Percentiles rank a stretch among this genome's conserved stretches.
Conservation (phyloP, 2,329 filamentous ascomycete species). For the Phialemoniopsis sp. region DNA sequence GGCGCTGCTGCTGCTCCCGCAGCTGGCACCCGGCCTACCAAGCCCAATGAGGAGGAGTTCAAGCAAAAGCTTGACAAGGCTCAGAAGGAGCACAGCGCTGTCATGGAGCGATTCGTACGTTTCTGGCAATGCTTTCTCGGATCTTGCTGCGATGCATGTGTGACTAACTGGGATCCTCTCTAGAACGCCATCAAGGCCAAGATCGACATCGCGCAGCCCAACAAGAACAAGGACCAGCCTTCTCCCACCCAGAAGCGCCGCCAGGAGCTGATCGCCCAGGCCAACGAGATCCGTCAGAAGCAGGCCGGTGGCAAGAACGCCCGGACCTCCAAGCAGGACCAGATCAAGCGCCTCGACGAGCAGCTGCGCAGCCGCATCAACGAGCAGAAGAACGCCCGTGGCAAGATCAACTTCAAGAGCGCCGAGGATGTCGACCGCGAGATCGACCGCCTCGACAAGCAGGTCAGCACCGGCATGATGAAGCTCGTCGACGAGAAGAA, state of each 20-base stretch:
- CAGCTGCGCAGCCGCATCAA: constrained; percentile 79
- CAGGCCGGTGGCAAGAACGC: constrained; percentile 85
- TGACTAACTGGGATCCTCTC: constrained; percentile 1
- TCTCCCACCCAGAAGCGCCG: constrained; percentile 78
- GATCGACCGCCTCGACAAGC: constrained; percentile 75
- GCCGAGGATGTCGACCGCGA: constrained; percentile 82
- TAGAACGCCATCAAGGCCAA: constrained; percentile 87
- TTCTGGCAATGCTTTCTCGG: not conserved
- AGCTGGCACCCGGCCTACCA: constrained; percentile 63
- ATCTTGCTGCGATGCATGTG: not conserved
- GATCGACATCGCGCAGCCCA: constrained; percentile 76
- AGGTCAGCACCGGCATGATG: constrained; percentile 87
- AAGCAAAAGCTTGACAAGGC: constrained; percentile 74
- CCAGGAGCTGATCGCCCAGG: constrained; percentile 77
- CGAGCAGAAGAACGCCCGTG: constrained; percentile 82
- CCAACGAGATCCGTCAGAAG: constrained; percentile 79
- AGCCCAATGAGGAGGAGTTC: constrained; percentile 82
- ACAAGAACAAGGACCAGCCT: constrained; percentile 71
- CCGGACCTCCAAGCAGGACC: constrained; percentile 74
- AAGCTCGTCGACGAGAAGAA: constrained; percentile 98
- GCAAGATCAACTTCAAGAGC: constrained; percentile 80
- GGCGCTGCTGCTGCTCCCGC: constrained; percentile 41
- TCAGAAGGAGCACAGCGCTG: constrained; percentile 80
- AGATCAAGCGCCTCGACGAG: constrained; percentile 88
- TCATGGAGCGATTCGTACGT: constrained; percentile 55